phyloP scores from a whole-genome alignment of 108 stramenopile genomes.

The Skeletonema costatum region DNA sequence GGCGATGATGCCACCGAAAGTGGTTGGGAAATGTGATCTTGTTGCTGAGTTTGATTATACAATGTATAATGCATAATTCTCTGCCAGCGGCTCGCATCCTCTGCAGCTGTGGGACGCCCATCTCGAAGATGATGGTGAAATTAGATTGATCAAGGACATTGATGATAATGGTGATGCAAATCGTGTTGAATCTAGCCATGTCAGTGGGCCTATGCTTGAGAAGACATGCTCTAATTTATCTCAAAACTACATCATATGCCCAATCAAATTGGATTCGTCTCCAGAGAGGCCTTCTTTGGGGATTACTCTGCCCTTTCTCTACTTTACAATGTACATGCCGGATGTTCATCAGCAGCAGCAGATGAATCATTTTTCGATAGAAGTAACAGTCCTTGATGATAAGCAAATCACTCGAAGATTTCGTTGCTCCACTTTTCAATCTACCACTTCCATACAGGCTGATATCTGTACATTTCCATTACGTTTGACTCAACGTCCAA shows the following conservation, averaged over 20 bases:
- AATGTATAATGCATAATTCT: too few species aligned
- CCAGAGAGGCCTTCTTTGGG: constrained; percentile 12
- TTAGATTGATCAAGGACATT: constrained; percentile 2
- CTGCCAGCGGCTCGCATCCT: constrained; percentile 25
- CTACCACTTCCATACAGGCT: constrained; percentile 6
- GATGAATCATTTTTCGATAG: constrained; percentile 8
- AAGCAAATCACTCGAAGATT: constrained; percentile 17
- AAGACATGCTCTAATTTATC: not conserved
- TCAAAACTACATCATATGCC: constrained; percentile 21
- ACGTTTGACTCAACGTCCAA: constrained; percentile 11
- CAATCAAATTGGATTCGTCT: not conserved
- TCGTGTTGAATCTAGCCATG: not conserved
- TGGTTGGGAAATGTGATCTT: too few species aligned
- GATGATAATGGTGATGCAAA: not conserved
- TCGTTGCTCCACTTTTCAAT: constrained; percentile 27
- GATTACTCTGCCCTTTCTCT: constrained; percentile 18
- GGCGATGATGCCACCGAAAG: too few species aligned
- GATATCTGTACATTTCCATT: constrained; percentile 21
- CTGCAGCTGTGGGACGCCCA: constrained; percentile 21
- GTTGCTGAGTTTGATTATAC: too few species aligned
- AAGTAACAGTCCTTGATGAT: constrained; percentile 27
- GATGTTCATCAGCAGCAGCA: not conserved
- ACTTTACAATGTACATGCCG: constrained; percentile 9
- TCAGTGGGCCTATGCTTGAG: constrained; percentile 5
- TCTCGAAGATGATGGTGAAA: not conserved